These are phyloP conservation scores for thale cress (Arabidopsis thaliana) DNA, from an alignment of 345 rosid species.

Conservation along the genomic window DNA sequence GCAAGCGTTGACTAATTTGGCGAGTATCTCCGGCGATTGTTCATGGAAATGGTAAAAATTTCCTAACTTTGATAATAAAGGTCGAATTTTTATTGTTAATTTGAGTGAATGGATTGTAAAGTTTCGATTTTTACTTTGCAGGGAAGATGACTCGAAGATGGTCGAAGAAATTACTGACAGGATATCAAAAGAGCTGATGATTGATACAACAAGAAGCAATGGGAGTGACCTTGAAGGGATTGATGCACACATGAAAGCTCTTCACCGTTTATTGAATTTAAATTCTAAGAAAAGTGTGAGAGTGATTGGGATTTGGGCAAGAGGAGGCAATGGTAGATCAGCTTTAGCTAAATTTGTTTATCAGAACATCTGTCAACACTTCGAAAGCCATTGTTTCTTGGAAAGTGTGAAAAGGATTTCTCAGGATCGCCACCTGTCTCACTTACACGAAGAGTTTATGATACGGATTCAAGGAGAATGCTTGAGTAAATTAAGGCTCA, in stretches of 20 bases:
- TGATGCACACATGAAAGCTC: slow-evolving; percentile 30
- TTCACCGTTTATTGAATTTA: slow-evolving; percentile 8
- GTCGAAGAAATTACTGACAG: slow-evolving; percentile 32
- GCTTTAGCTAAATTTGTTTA: slow-evolving; percentile 35
- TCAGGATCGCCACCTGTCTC: slow-evolving; percentile 17
- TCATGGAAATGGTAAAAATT: slow-evolving; percentile 19
- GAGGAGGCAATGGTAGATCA: slow-evolving; percentile 33
- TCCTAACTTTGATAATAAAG: slow-evolving; percentile 5
- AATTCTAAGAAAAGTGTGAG: slow-evolving; percentile 21
- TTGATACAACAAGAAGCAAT: not conserved
- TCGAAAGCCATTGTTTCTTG: slow-evolving; percentile 33
- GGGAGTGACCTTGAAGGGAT: slow-evolving; percentile 37
- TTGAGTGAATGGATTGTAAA: not conserved
- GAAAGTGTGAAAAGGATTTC: slow-evolving; percentile 30
- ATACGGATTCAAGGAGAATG: slow-evolving; percentile 2
- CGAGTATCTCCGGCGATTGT: slow-evolving; percentile 19
- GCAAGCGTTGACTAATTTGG: slow-evolving; percentile 29
- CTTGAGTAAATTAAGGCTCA: slow-evolving; percentile 19
- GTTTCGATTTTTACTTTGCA: not conserved
- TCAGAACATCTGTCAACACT: slow-evolving; percentile 17
- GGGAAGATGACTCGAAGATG: slow-evolving; percentile 41
- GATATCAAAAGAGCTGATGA: slow-evolving; percentile 12
- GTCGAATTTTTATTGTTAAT: not conserved
- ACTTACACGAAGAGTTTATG: slow-evolving; percentile 18
- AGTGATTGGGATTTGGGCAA: slow-evolving; percentile 38